Evolutionary conservation across 2,329 filamentous ascomycete species (phyloP).

Genomic region (Fusarium fracticaudum): DNA sequence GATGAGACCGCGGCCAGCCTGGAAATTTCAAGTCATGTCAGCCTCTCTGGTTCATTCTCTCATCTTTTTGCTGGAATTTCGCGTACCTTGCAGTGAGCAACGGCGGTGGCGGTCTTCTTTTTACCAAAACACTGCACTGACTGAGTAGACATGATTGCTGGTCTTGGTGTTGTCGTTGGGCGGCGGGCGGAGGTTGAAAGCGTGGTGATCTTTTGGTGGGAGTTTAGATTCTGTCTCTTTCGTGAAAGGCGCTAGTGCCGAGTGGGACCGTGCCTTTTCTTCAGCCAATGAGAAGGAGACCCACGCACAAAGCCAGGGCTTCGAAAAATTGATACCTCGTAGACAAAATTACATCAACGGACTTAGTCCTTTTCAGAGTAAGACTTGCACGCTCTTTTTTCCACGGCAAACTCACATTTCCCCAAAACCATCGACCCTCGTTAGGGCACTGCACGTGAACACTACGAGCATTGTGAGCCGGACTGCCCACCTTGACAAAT

Average conservation of each 20-base stretch:
- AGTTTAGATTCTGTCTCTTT: conserved; percentile 17
- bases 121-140: conserved; percentile 99
- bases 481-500: conserved; percentile 6
- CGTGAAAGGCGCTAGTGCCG: background rate
- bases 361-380: background rate
- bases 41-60: conserved; percentile 25
- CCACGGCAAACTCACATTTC: background rate
- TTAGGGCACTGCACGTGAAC: conserved; percentile 7
- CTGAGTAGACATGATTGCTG: conserved; percentile 77
- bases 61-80: background rate
- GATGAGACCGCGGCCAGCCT: conserved; percentile 77
- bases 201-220: conserved; percentile 5
- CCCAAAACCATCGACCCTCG: background rate
- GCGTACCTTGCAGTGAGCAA: conserved; percentile 91
- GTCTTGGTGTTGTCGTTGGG: conserved; percentile 34
- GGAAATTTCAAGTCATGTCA: conserved; percentile 41
- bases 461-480: background rate
- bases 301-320: background rate
- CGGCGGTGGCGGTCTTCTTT: conserved; percentile 90
- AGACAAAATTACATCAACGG: background rate
- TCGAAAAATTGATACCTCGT: background rate
- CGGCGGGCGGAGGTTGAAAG: conserved; percentile 14
- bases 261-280: background rate
- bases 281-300: background rate
- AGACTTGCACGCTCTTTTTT: background rate